Evolutionary conservation across 208 protist species (phyloP).

Genomic region (Zelonia costaricensis): DNA sequence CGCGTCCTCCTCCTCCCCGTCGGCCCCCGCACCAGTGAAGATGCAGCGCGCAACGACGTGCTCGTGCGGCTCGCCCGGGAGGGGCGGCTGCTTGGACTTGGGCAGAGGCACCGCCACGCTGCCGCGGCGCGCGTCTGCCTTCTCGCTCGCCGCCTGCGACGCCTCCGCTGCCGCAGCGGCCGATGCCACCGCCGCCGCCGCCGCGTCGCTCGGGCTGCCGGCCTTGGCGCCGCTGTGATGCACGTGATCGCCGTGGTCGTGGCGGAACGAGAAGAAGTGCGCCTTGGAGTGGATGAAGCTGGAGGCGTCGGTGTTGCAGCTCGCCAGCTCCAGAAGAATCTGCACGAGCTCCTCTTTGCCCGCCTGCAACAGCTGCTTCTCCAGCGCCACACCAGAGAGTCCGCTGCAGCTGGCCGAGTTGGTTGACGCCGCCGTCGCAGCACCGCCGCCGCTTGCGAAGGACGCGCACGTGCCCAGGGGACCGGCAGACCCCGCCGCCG

Average conservation of each 20-base stretch:
- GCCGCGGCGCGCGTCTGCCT: background rate
- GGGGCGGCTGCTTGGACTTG: background rate
- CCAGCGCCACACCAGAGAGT: constrained; percentile 35
- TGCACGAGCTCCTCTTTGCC: constrained; percentile 69
- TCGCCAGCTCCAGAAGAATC: constrained; percentile 69
- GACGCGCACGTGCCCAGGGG: background rate
- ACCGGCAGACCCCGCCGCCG: background rate
- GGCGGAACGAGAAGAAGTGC: constrained; percentile 54
- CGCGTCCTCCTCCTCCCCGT: constrained; percentile 7
- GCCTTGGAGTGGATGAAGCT: constrained; percentile 76
- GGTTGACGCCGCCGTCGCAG: background rate
- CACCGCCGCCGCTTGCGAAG: background rate
- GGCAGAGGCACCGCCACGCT: background rate
- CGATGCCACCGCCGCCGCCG: background rate
- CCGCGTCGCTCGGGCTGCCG: too few relatives aligned
- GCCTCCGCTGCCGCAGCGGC: background rate
- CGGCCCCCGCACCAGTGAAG: constrained; percentile 9
- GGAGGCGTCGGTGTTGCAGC: constrained; percentile 57
- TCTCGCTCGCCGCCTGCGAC: too few relatives aligned
- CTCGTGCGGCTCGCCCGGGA: background rate
- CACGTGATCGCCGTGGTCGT: constrained; percentile 13
- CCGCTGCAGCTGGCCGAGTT: constrained; percentile 3
- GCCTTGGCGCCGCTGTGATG: too few relatives aligned
- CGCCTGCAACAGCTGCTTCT: constrained; percentile 53
- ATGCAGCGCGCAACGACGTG: constrained; percentile 28